These are phyloP conservation scores for Candolleomyces eurysporus DNA, from an alignment of 768 basidiomycete species.

Conservation along the genomic window DNA sequence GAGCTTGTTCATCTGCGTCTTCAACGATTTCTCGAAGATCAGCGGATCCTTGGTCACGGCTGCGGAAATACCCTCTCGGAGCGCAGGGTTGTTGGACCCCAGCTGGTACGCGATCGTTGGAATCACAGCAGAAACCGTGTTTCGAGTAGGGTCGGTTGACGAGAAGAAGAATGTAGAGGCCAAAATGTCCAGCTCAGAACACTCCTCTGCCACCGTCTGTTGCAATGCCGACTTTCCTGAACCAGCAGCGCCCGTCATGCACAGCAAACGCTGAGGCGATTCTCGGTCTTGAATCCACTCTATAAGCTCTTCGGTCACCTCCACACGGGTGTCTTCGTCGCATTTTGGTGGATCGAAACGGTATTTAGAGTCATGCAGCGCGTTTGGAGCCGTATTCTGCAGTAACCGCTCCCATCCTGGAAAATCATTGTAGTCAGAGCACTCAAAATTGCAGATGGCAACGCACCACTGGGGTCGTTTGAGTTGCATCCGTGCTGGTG, in stretches of 20 bases:
- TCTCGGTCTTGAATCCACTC: background rate
- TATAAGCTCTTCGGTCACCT: too few species aligned
- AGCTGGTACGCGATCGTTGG: conserved; percentile 2
- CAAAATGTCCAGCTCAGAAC: background rate
- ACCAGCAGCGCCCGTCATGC: background rate
- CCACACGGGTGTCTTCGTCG: too few species aligned
- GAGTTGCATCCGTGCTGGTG: too few species aligned
- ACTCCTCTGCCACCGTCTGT: background rate
- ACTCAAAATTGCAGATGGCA: too few species aligned
- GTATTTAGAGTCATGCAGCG: background rate
- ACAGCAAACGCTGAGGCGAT: background rate
- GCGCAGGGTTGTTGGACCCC: background rate
- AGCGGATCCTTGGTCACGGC: background rate
- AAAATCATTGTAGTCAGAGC: too few species aligned
- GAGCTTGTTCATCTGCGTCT: background rate
- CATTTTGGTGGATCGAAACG: background rate
- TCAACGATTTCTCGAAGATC: background rate
- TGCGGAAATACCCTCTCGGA: background rate
- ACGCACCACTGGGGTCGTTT: too few species aligned
- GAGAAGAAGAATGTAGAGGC: conserved; percentile 5
- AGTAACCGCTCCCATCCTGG: too few species aligned
- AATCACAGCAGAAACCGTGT: background rate
- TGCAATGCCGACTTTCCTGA: background rate
- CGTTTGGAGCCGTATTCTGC: background rate
- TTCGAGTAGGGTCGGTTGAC: background rate